Percentiles rank a stretch among this genome's conserved stretches.
phyloP scores from a whole-genome alignment of 2,329 filamentous ascomycete genomes.

The Rhexocercosporidium sp. region DNA sequence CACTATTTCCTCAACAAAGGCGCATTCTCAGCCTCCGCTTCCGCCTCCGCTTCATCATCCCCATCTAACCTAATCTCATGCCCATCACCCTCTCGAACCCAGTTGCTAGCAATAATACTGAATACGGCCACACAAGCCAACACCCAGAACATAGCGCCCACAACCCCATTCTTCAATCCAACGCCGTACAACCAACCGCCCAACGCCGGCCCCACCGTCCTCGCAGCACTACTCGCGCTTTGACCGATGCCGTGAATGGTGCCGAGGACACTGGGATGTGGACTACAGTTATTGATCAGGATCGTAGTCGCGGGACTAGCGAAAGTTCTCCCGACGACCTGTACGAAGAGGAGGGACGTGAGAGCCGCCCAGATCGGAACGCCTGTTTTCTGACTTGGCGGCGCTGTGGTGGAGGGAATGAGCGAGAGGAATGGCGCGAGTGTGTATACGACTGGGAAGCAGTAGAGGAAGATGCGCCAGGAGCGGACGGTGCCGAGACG shows the following conservation, averaged over 20 bases:
- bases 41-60: conserved; percentile 54
- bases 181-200: conserved; percentile 66
- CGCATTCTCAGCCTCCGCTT: conserved; percentile 34
- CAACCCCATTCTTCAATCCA: conserved; percentile 60
- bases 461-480: conserved; percentile 70
- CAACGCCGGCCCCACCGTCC: conserved; percentile 64
- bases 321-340: conserved; percentile 77
- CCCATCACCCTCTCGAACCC: conserved; percentile 65
- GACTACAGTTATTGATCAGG: conserved; percentile 65
- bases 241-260: conserved; percentile 63
- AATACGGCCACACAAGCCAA: conserved; percentile 61
- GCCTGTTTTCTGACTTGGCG: conserved; percentile 39
- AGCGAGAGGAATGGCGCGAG: conserved; percentile 74
- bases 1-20: conserved; percentile 16
- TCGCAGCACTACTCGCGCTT: conserved; percentile 61
- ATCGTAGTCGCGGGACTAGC: conserved; percentile 63
- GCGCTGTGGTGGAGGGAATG: conserved; percentile 53
- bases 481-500: conserved; percentile 70
- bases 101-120: conserved; percentile 53
- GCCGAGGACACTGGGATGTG: conserved; percentile 61
- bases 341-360: conserved; percentile 56
- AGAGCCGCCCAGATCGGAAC: conserved; percentile 36
- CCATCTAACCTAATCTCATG: conserved; percentile 70
- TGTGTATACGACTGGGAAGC: conserved; percentile 74
- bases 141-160: conserved; percentile 52